Evolutionary conservation across 352 stramenopile genomes (phyloP).

Genomic region (Aphanomyces euteiches): DNA sequence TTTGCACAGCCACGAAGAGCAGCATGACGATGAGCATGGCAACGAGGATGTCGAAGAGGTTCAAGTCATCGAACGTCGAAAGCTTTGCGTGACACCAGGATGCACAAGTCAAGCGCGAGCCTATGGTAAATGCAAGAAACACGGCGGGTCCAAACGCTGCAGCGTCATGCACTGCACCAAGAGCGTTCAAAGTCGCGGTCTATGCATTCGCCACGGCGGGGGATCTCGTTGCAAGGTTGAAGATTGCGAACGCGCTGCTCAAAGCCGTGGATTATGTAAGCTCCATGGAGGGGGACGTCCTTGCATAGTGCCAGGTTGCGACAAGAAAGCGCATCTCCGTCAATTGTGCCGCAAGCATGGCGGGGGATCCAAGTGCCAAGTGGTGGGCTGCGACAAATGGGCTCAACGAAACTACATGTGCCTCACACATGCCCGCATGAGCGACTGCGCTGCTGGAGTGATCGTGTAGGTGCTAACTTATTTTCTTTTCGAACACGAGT

Average conservation of each 20-base stretch:
- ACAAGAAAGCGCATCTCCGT: slow-evolving; percentile 46
- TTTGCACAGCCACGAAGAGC: too few relatives aligned
- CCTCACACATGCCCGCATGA: slow-evolving; percentile 54
- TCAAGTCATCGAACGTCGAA: slow-evolving; percentile 38
- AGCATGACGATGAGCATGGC: too few relatives aligned
- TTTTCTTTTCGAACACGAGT: too few relatives aligned
- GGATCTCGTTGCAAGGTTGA: slow-evolving; percentile 71
- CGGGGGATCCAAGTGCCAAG: slow-evolving; percentile 68
- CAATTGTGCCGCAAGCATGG: slow-evolving; percentile 79
- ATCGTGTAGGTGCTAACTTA: too few relatives aligned
- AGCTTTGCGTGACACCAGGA: slow-evolving; percentile 59
- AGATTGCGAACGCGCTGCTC: slow-evolving; percentile 50
- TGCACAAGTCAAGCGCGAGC: slow-evolving; percentile 77
- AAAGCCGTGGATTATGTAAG: slow-evolving; percentile 70
- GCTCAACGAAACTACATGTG: slow-evolving; percentile 78
- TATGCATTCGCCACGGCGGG: slow-evolving; percentile 68
- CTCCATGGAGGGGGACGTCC: slow-evolving; percentile 50
- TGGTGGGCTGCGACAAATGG: slow-evolving; percentile 73
- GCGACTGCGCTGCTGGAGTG: too few relatives aligned
- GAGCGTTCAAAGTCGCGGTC: slow-evolving; percentile 66
- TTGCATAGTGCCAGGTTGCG: slow-evolving; percentile 35
- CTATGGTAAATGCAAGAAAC: slow-evolving; percentile 81
- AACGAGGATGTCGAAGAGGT: too few relatives aligned
- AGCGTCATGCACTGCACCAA: slow-evolving; percentile 68
- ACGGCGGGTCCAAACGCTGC: slow-evolving; percentile 80